phyloP scores from a whole-genome alignment of 139 green algal genomes.

The Ulvella scutata region DNA sequence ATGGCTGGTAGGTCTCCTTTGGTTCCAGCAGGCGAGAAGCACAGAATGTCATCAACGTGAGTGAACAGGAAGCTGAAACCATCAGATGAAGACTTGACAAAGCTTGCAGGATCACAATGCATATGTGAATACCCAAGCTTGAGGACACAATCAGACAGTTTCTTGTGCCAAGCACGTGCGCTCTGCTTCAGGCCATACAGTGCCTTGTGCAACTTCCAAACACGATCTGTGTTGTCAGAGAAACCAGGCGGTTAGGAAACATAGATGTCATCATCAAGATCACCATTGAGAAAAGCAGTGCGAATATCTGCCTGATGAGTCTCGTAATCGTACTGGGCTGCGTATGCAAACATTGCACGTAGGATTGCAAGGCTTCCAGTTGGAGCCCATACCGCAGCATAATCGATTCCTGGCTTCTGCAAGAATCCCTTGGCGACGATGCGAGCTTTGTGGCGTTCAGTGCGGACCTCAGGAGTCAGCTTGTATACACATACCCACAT shows the following conservation, averaged over 20 bases:
- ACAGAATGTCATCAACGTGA: not conserved
- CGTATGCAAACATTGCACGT: not conserved
- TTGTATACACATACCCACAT: too few species aligned
- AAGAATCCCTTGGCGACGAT: not conserved
- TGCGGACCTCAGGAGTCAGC: too few species aligned
- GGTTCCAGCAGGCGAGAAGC: not conserved
- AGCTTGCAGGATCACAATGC: conserved; percentile 5
- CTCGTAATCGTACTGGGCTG: not conserved
- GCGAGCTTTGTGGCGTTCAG: too few species aligned
- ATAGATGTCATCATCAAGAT: not conserved
- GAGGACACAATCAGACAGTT: conserved; percentile 4
- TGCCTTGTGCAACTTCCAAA: conserved; percentile 7
- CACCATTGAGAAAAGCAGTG: not conserved
- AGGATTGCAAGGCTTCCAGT: not conserved
- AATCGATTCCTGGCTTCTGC: not conserved
- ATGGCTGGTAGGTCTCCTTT: not conserved
- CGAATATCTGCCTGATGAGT: not conserved
- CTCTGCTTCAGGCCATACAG: conserved; percentile 22
- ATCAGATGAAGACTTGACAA: not conserved
- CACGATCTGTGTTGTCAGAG: not conserved
- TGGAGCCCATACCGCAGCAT: not conserved
- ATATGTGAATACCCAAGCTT: conserved; percentile 4
- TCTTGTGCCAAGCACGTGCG: conserved; percentile 10
- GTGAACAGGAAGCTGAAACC: not conserved
- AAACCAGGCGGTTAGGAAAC: not conserved